phyloP scores from a whole-genome alignment of 805 yeast genomes.

The Kazachstania africana region DNA sequence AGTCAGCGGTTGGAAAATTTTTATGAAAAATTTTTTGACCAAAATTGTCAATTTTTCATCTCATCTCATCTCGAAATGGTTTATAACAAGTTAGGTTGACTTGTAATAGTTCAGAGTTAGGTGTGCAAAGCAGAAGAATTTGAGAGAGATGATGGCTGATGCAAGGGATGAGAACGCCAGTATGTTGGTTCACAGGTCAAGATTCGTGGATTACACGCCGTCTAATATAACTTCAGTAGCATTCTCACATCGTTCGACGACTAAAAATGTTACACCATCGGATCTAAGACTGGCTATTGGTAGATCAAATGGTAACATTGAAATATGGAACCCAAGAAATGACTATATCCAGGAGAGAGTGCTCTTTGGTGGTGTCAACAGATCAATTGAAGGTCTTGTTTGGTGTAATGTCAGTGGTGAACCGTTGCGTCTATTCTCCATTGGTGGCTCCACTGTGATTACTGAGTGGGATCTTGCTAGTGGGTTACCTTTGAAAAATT shows the following conservation, averaged over 20 bases:
- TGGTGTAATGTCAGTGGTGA: conserved; percentile 51
- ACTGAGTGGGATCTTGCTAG: conserved; percentile 86
- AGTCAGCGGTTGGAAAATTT: too few species aligned
- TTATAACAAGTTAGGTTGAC: too few species aligned
- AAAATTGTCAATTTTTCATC: too few species aligned
- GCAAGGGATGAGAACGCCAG: neutral
- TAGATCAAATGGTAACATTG: conserved; percentile 87
- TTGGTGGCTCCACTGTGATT: conserved; percentile 83
- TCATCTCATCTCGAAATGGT: too few species aligned
- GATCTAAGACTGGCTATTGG: conserved; percentile 79
- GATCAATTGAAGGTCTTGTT: conserved; percentile 79
- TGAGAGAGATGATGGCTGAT: too few species aligned
- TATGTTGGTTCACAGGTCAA: conserved; percentile 57
- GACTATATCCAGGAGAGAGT: conserved; percentile 71
- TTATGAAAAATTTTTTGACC: too few species aligned
- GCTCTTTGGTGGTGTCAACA: conserved; percentile 67
- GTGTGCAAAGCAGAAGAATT: too few species aligned
- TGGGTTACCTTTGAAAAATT: conserved; percentile 60
- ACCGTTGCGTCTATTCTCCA: conserved; percentile 69
- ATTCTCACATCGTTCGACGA: conserved; percentile 50
- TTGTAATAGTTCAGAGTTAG: too few species aligned
- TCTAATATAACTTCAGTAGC: conserved; percentile 73
- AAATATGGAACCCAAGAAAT: conserved; percentile 82
- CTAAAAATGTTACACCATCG: conserved; percentile 32
- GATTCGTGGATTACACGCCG: conserved; percentile 83